Base-by-base conservation (phyloP, 1,139 yeast genomes). In the Kurtzmaniella natalensis region DNA sequence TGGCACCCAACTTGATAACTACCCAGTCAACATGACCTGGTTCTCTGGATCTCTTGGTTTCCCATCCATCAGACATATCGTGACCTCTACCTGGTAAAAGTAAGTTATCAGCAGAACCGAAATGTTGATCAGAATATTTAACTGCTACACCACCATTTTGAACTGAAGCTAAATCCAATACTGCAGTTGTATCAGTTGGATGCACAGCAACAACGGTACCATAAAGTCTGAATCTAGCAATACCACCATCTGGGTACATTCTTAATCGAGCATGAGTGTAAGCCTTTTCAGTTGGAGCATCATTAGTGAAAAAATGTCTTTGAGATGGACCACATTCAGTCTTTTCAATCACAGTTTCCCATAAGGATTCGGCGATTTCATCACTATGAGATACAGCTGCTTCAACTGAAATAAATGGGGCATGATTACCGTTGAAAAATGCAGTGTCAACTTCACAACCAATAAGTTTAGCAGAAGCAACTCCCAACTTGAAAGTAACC, bases 21-120 rank as follows among this genome's bases (percentile, higher is more conserved):
- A 78, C 95, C 96, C 96, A 89, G 64, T 89, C 97, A 25, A 74
- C 78, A 56, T 89, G 97, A 27, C 86, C 89, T 3, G 80, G 74
- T 14, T 64, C 71, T 56, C 97, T 74, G 1, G 96, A 86, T 54
- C 97, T 76, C 46, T 77, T 77, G n/a, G 97, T 89, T 58, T 89
- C 97, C 97, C 97, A 89, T 11, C 98, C 98, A 52, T 92, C 96
- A 31, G 94, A 79, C 97, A 92, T 89, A 58, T 89, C 96, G 47
- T 72, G 76, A 31, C 98, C 98, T 42, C 96, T 76, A 8, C 97
- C 97, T 3, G 96, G 96, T 38, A 92, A 70, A 38, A 89, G 64
- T 44, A 89, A 67, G 60, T 89, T 89, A 56, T 84, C 94, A 25
- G 89, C 95, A 28, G 88, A 73, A 25, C 96, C 95, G 53, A 89